Conservation (phyloP, 176 grass and related monocot genomes). For the maize (Zea mays) region Zm-B73-REFERENCE-NAM-5.0 NC_050102.1:911001-911500, state of each 20-base stretch:
- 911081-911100: conserved; percentile 4
- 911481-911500: conserved; percentile 63
- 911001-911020: conserved; percentile 69
- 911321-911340: conserved; percentile 72
- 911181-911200: conserved; percentile 86
- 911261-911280: conserved; percentile 95
- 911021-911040: conserved; percentile 46
- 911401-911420: conserved; percentile 75
- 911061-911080: conserved; percentile 10
- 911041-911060: neutral
- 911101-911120: conserved; percentile 58
- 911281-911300: conserved; percentile 62
- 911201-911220: conserved; percentile 61
- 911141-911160: conserved; percentile 77
- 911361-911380: conserved; percentile 57
- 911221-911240: conserved; percentile 50
- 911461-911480: conserved; percentile 77
- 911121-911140: conserved; percentile 77
- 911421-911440: conserved; percentile 70
- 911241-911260: conserved; percentile 62
- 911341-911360: conserved; percentile 76
- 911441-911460: conserved; percentile 85
- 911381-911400: conserved; percentile 45
- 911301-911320: conserved; percentile 66
- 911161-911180: conserved; percentile 71